These are phyloP conservation scores for Botrytis fragariae DNA, from an alignment of 2,329 filamentous ascomycete species.

Conservation along the genomic window DNA sequence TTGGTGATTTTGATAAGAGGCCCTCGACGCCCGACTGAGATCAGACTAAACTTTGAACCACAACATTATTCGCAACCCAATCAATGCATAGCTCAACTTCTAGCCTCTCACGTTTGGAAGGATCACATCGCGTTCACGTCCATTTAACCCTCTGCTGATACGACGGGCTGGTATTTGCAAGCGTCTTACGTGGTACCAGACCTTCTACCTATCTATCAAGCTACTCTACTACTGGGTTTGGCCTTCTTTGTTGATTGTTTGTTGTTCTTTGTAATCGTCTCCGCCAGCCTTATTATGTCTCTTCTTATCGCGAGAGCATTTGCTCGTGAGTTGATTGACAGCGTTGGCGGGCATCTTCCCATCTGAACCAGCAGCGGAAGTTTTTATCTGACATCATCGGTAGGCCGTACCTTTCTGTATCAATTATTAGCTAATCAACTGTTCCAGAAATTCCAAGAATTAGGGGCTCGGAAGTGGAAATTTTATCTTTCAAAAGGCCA, in stretches of 20 bases:
- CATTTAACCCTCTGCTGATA: neutral
- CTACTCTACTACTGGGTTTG: neutral
- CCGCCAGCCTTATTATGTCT: neutral
- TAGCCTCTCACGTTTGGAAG: neutral
- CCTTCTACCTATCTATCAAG: neutral
- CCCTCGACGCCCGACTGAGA: neutral
- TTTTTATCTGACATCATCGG: neutral
- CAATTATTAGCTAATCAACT: fast-evolving
- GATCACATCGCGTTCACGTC: neutral
- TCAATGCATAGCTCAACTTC: neutral
- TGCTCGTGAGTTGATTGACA: neutral
- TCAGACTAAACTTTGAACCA: neutral
- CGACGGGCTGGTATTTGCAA: neutral
- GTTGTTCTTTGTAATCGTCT: neutral
- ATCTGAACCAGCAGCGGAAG: neutral
- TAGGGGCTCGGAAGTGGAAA: neutral
- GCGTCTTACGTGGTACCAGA: neutral
- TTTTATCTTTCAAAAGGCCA: neutral
- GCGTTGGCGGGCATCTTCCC: neutral
- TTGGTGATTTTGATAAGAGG: neutral
- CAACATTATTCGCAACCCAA: neutral
- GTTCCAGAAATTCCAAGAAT: neutral
- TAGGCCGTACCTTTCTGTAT: neutral
- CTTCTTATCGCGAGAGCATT: neutral
- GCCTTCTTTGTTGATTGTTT: neutral